Percentiles rank a stretch among this genome's conserved stretches.
These are phyloP conservation scores for Stagonosporopsis tanaceti DNA, from an alignment of 2,329 filamentous ascomycete species.

Conservation along the genomic window DNA sequence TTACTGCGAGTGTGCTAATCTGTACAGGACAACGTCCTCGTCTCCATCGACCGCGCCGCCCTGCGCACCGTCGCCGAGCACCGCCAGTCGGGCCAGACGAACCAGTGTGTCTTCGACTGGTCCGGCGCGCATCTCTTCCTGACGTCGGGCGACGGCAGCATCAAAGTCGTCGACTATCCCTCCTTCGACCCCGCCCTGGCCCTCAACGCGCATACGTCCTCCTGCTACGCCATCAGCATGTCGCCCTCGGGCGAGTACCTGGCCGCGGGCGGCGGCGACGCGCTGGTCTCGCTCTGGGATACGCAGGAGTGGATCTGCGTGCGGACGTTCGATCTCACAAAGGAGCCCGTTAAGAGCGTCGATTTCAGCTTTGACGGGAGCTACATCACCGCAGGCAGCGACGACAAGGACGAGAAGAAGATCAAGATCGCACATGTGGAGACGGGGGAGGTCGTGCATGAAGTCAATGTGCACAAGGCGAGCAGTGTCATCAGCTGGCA, in stretches of 20 bases:
- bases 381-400: conserved; percentile 76
- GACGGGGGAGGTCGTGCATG: conserved; percentile 76
- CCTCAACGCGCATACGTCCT: conserved; percentile 76
- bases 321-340: conserved; percentile 73
- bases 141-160: conserved; percentile 74
- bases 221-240: conserved; percentile 72
- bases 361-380: conserved; percentile 82
- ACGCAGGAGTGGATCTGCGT: conserved; percentile 79
- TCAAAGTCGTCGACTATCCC: conserved; percentile 67
- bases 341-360: conserved; percentile 73
- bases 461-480: conserved; percentile 71
- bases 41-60: conserved; percentile 68
- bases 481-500: conserved; percentile 78
- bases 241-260: conserved; percentile 76
- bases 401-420: conserved; percentile 75
- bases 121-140: conserved; percentile 74
- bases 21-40: conserved; percentile 68
- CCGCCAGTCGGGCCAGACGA: conserved; percentile 70
- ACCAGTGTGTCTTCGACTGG: conserved; percentile 78
- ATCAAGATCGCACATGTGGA: conserved; percentile 76
- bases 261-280: conserved; percentile 78
- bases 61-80: conserved; percentile 65
- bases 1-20: neutral
- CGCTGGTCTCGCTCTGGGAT: conserved; percentile 79
- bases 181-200: conserved; percentile 59